Evolutionary conservation across 2,329 filamentous ascomycete genomes (phyloP).

Genomic region (Diaporthe sp.): DNA sequence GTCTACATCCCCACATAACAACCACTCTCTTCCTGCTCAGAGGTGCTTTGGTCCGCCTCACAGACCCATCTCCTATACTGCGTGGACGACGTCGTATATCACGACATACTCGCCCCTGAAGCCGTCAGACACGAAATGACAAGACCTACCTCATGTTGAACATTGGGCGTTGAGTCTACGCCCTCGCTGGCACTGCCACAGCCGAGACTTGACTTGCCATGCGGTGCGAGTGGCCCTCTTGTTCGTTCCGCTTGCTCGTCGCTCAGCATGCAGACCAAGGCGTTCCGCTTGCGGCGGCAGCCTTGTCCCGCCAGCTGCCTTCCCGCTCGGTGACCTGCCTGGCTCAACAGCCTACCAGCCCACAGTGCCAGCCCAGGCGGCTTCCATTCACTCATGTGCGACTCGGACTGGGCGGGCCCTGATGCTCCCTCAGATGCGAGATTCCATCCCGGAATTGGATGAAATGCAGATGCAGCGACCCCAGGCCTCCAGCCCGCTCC

Average conservation of each 20-base stretch:
- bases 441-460: conserved; percentile 25
- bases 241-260: not conserved
- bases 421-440: not conserved
- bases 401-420: not conserved
- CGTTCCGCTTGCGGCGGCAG: not conserved
- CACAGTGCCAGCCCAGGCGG: not conserved
- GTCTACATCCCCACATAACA: too few species aligned
- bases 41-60: too few species aligned
- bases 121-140: too few species aligned
- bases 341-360: not conserved
- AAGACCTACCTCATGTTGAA: not conserved
- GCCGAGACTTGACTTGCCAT: not conserved
- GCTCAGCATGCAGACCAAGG: not conserved
- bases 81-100: too few species aligned
- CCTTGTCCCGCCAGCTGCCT: not conserved
- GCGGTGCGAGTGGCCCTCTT: not conserved
- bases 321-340: not conserved
- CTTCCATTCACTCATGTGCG: not conserved
- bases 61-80: too few species aligned
- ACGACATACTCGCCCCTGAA: too few species aligned
- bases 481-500: not conserved
- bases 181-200: not conserved
- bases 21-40: too few species aligned
- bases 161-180: not conserved
- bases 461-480: not conserved